Base-by-base conservation (phyloP, 306 rosid species). In the Castanea sativa region DNA sequence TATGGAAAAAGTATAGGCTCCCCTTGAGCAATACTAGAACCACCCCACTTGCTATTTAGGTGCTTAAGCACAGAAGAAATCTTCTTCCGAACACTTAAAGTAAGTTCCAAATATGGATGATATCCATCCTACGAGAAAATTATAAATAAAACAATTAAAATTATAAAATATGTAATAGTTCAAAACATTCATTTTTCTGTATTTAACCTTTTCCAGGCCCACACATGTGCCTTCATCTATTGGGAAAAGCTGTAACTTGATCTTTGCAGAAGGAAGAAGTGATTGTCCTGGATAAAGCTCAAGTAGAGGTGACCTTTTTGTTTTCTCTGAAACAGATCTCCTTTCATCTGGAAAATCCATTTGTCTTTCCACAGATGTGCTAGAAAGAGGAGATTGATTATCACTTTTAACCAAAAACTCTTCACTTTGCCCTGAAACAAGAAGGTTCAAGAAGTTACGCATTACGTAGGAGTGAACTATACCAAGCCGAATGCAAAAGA, bases 181-280 rank as follows among this genome's bases (percentile, higher is more conserved):
- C 55, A 76, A 71, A 49, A 64, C 51, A 49, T 86, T 85, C 83
- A 79, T 58, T 60, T 69, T 72, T 82, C 60, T 80, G 43, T 61
- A 51, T 55, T 20, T 68, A 69, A 95, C 99, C 96, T 91, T 91
- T 85, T 89, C 95, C 79, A 95, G 82, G 77, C 88, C 88, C 73
- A 38, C 79, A 55, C 89, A 89, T 69, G 88, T 92, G 77, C 27
- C 82, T 84, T 84, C 93, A 79, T 91, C 86, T 73, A 88, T 71
- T 32, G 99, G 99, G 58, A 91, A 95, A 83, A 92, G 97, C 76
- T 91, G 96, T 59, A 95, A 84, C 80, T 85, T 92, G 72, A 92
- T 86, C 83, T 90, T 95, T 86, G 86, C 65, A 78, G 76, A 74
- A 61, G 97, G 87, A 85, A 81, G 63, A 60, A 83, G 76, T 69